These are phyloP conservation scores for Mercurialis annua DNA, from an alignment of 345 rosid genomes.

Conservation along the genomic window DNA sequence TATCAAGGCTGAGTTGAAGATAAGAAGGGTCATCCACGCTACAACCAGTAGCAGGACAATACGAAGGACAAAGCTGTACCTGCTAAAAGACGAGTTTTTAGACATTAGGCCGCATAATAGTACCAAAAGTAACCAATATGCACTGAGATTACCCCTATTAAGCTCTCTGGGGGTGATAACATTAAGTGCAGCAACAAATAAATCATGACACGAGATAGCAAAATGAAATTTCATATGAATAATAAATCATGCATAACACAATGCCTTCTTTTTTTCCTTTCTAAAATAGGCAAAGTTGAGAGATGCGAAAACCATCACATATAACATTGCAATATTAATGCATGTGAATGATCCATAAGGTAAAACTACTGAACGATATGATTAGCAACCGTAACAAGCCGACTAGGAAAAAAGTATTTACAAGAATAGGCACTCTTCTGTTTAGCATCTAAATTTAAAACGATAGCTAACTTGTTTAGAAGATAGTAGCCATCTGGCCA, in stretches of 20 bases:
- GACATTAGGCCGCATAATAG: constrained; percentile 5
- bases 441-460: not conserved
- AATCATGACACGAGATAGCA: not conserved
- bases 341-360: no score
- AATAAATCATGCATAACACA: not conserved
- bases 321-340: no score
- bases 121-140: constrained; percentile 1
- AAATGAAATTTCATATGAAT: not conserved
- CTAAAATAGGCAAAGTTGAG: no score
- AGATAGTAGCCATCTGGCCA: not conserved
- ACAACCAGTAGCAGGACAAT: constrained; percentile 77
- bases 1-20: constrained; percentile 87
- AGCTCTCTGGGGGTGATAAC: no score
- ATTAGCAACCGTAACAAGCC: no score
- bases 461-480: not conserved
- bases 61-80: constrained; percentile 82
- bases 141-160: no score
- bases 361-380: no score
- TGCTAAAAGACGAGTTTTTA: constrained; percentile 38
- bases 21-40: constrained; percentile 95
- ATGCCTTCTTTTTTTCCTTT: no score
- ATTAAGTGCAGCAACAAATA: not conserved
- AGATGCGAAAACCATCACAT: no score
- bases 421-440: not conserved
- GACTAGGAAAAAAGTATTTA: not conserved